Conservation (phyloP, 768 basidiomycete genomes). For the Hemileccinum impolitum region DNA sequence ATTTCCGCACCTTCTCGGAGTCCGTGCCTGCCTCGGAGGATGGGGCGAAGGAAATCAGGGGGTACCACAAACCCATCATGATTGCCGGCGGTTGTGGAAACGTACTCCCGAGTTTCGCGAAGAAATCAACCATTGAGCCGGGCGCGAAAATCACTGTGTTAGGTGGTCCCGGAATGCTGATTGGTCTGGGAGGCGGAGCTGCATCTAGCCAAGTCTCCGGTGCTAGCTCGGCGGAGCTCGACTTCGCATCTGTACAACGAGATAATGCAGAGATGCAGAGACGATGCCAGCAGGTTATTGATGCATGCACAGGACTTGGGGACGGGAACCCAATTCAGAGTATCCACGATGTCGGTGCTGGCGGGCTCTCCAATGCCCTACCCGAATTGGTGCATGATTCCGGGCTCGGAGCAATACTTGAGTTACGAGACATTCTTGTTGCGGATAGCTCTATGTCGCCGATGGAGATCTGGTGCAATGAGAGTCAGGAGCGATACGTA, state of each 20-base stretch:
- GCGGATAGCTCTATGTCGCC: slow-evolving; percentile 95
- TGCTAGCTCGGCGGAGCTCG: slow-evolving; percentile 85
- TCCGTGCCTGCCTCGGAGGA: slow-evolving; percentile 55
- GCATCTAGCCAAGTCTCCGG: slow-evolving; percentile 94
- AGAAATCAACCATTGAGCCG: slow-evolving; percentile 70
- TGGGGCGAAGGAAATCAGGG: slow-evolving; percentile 63
- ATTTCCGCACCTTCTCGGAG: slow-evolving; percentile 94
- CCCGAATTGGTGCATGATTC: slow-evolving; percentile 98
- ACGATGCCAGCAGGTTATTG: slow-evolving; percentile 95
- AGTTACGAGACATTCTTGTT: slow-evolving; percentile 89
- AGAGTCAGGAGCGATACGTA: slow-evolving; percentile 97
- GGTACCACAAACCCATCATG: slow-evolving; percentile 99
- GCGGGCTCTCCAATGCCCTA: slow-evolving; percentile 93
- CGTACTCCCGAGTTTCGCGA: slow-evolving; percentile 79
- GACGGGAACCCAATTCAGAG: slow-evolving; percentile 81
- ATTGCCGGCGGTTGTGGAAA: slow-evolving; percentile 96
- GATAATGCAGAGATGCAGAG: slow-evolving; percentile 99
- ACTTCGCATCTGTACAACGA: slow-evolving; percentile 96
- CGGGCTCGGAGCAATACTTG: slow-evolving; percentile 84
- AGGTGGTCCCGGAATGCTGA: slow-evolving; percentile 94
- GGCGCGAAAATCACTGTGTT: slow-evolving; percentile 90
- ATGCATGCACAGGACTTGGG: slow-evolving; percentile 70
- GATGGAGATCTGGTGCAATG: slow-evolving; percentile 99
- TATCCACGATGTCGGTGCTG: slow-evolving; percentile 98
- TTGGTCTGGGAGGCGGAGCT: slow-evolving; percentile 95